Evolutionary conservation across 2,329 filamentous ascomycete species (phyloP).

Genomic region (Sordariomycetes sp.): DNA sequence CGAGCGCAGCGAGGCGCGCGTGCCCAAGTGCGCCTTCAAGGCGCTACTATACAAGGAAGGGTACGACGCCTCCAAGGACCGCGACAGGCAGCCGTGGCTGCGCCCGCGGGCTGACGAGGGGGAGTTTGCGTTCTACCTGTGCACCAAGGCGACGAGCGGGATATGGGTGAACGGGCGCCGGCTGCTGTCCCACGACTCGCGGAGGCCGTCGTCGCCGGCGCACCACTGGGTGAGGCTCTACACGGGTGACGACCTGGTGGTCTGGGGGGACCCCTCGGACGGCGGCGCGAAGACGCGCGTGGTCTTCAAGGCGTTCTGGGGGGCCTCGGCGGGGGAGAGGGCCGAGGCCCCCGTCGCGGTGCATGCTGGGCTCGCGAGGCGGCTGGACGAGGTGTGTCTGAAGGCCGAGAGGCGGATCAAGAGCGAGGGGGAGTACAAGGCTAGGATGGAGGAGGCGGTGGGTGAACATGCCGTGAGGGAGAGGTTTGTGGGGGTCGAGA

Average conservation of each 20-base stretch:
- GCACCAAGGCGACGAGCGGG: conserved; percentile 64
- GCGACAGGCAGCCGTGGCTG: conserved; percentile 28
- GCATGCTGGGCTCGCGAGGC: conserved; percentile 21
- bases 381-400: conserved; percentile 33
- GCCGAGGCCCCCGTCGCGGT: conserved; percentile 9
- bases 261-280: conserved; percentile 40
- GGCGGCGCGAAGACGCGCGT: conserved; percentile 28
- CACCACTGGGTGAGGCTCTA: conserved; percentile 55
- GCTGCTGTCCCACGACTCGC: conserved; percentile 42
- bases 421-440: conserved; percentile 23
- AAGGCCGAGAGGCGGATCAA: conserved; percentile 29
- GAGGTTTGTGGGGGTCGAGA: conserved; percentile 27
- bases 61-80: conserved; percentile 43
- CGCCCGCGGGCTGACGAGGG: conserved; percentile 22
- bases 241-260: conserved; percentile 62
- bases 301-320: conserved; percentile 41
- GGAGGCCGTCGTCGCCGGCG: conserved; percentile 40
- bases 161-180: conserved; percentile 65
- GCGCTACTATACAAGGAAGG: conserved; percentile 61
- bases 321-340: conserved; percentile 29
- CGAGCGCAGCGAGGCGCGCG: conserved; percentile 48
- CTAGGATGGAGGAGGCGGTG: conserved; percentile 26
- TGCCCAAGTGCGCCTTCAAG: conserved; percentile 74
- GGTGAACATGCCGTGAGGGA: conserved; percentile 28
- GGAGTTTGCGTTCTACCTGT: conserved; percentile 58